Evolutionary conservation across 192 early-diverging fungal species (phyloP).

Genomic region (Coemansia sp.): DNA sequence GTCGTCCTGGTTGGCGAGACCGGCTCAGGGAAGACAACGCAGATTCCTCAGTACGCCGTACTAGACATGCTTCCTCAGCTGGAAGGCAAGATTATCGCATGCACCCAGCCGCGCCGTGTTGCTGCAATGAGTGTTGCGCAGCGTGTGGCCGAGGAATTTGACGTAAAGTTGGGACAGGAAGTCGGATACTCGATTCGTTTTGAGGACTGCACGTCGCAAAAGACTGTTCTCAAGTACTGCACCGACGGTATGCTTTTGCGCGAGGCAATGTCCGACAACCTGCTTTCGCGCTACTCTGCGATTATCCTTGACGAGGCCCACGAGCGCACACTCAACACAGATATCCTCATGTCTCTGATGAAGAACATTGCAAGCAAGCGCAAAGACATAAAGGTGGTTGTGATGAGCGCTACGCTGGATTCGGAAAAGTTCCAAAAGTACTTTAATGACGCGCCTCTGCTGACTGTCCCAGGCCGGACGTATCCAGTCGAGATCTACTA

Average conservation of each 20-base stretch:
- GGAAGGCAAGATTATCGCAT: slow-evolving; percentile 91
- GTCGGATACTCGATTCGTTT: slow-evolving; percentile 99
- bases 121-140: slow-evolving; percentile 99
- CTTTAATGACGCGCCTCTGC: slow-evolving; percentile 91
- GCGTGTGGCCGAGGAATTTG: slow-evolving; percentile 97
- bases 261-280: slow-evolving; percentile 94
- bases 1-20: slow-evolving; percentile 96
- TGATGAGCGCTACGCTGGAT: slow-evolving; percentile 98
- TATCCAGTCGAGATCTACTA: slow-evolving; percentile 99
- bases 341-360: slow-evolving; percentile 98
- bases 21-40: slow-evolving; percentile 98
- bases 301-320: slow-evolving; percentile 98
- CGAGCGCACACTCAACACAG: slow-evolving; percentile 93
- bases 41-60: slow-evolving; percentile 95
- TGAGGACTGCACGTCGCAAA: slow-evolving; percentile 86
- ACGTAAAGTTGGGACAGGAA: slow-evolving; percentile 88
- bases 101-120: slow-evolving; percentile 98
- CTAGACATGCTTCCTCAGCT: slow-evolving; percentile 88
- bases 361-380: slow-evolving; percentile 84
- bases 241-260: slow-evolving; percentile 99
- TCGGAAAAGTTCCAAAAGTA: slow-evolving; percentile 99
- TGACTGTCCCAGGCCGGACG: slow-evolving; percentile 93
- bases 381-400: slow-evolving; percentile 84
- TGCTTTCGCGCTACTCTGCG: slow-evolving; percentile 85
- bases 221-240: slow-evolving; percentile 93